phyloP scores from a whole-genome alignment of 2,329 filamentous ascomycete genomes.

The Acrocalymma vagum region DNA sequence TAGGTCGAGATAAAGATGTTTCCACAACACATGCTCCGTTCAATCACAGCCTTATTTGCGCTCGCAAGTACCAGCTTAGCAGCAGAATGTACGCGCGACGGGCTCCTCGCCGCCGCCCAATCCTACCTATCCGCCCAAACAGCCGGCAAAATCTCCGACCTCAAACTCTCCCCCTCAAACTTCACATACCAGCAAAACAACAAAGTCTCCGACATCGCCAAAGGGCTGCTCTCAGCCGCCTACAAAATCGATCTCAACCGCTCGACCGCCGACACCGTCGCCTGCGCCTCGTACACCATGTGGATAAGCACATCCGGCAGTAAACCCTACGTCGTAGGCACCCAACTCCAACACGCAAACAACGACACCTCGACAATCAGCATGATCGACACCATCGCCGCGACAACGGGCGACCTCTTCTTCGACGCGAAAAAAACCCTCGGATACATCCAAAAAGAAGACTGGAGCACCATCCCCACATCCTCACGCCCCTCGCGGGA shows the following conservation, averaged over 20 bases:
- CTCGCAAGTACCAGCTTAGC: conserved; percentile 4
- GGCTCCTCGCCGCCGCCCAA: conserved; percentile 32
- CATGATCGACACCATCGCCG: conserved; percentile 37
- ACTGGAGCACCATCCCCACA: conserved; percentile 30
- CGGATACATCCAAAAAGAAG: conserved; percentile 33
- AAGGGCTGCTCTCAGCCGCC: conserved; percentile 24
- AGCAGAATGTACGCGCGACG: conserved; percentile 34
- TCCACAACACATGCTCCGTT: background rate
- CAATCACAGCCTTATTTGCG: background rate
- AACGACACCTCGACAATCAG: conserved; percentile 31
- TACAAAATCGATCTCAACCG: conserved; percentile 35
- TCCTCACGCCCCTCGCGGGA: conserved; percentile 31
- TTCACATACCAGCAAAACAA: conserved; percentile 43
- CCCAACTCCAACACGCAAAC: conserved; percentile 32
- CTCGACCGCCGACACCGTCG: conserved; percentile 31
- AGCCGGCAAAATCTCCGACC: conserved; percentile 21
- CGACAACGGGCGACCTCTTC: conserved; percentile 39
- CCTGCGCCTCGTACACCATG: conserved; percentile 40
- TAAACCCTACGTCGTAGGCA: conserved; percentile 37
- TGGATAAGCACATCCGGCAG: conserved; percentile 30
- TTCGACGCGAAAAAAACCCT: conserved; percentile 38
- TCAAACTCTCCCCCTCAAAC: conserved; percentile 28
- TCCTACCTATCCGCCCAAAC: conserved; percentile 34
- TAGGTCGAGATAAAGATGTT: conserved; percentile 6
- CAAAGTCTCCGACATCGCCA: conserved; percentile 31